phyloP scores from a whole-genome alignment of 1,284 basidiomycete genomes.

The Puccinia novopanici region DNA sequence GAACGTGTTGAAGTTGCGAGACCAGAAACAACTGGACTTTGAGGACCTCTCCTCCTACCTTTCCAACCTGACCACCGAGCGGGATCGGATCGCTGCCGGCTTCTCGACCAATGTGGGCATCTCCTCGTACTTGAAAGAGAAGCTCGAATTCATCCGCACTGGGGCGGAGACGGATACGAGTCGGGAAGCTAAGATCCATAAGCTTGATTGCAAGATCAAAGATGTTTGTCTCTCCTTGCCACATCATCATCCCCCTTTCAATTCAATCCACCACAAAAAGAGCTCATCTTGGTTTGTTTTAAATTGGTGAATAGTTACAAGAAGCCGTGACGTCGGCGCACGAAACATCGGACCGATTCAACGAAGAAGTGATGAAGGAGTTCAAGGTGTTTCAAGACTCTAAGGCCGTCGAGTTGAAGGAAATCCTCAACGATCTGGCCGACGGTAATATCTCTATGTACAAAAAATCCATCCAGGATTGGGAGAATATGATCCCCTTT shows the following conservation, averaged over 20 bases:
- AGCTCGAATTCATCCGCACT: conserved; percentile 84
- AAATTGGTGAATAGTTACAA: conserved; percentile 69
- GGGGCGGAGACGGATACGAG: conserved; percentile 84
- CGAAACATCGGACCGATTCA: conserved; percentile 92
- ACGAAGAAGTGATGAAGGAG: conserved; percentile 86
- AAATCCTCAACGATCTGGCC: conserved; percentile 80
- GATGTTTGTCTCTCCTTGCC: conserved; percentile 69
- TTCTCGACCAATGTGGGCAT: conserved; percentile 67
- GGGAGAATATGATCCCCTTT: conserved; percentile 50
- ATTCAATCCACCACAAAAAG: conserved; percentile 12
- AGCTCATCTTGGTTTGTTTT: not conserved
- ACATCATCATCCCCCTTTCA: no score
- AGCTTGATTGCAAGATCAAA: conserved; percentile 88
- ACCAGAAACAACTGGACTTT: conserved; percentile 98
- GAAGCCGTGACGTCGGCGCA: conserved; percentile 92
- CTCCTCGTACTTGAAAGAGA: conserved; percentile 88
- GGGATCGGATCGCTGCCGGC: conserved; percentile 80
- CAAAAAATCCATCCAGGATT: conserved; percentile 63
- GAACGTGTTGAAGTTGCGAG: conserved; percentile 85
- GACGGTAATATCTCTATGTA: conserved; percentile 95
- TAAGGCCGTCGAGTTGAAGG: conserved; percentile 93
- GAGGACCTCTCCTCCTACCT: conserved; percentile 96
- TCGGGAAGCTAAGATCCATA: conserved; percentile 86
- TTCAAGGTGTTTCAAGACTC: conserved; percentile 83
- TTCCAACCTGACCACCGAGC: conserved; percentile 82